Conservation (phyloP, 2,329 filamentous ascomycete genomes). For the Decorospora gaudefroyi region DNA sequence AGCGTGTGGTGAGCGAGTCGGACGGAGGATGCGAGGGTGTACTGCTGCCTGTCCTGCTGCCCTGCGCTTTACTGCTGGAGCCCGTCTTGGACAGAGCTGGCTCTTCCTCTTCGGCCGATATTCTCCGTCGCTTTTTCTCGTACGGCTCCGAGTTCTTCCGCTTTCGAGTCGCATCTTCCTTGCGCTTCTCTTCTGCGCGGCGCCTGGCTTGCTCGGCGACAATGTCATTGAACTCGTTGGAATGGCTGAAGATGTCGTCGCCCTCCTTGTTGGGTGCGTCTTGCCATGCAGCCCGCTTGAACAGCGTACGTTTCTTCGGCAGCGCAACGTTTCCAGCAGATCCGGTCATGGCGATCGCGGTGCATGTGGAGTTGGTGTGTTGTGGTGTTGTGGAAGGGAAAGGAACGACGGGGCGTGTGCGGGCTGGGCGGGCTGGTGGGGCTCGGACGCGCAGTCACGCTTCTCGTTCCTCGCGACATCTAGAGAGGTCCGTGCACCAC, state of each 20-base stretch:
- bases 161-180: conserved; percentile 35
- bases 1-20: conserved; percentile 36
- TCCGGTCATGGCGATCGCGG: conserved; percentile 34
- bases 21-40: conserved; percentile 15
- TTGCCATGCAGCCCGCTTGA: conserved; percentile 60
- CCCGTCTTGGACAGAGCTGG: conserved; percentile 9
- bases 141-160: conserved; percentile 36
- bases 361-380: conserved; percentile 16
- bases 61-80: conserved; percentile 14
- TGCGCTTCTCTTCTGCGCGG: conserved; percentile 35
- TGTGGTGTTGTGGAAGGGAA: conserved; percentile 1
- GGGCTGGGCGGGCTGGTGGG: conserved; percentile 7
- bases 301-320: conserved; percentile 56
- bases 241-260: conserved; percentile 52
- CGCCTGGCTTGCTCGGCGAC: conserved; percentile 47
- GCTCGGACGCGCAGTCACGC: conserved; percentile 41
- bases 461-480: conserved; percentile 23
- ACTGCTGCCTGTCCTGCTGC: conserved; percentile 23
- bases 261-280: conserved; percentile 44
- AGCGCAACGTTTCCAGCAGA: conserved; percentile 20
- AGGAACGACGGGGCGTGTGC: conserved; percentile 2
- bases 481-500: conserved; percentile 27
- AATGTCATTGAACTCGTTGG: conserved; percentile 46
- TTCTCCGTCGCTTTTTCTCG: conserved; percentile 28
- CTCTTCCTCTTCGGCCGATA: conserved; percentile 26